Base-by-base conservation (phyloP, 2,329 filamentous ascomycete species). In the Blastomyces gilchristii region DNA sequence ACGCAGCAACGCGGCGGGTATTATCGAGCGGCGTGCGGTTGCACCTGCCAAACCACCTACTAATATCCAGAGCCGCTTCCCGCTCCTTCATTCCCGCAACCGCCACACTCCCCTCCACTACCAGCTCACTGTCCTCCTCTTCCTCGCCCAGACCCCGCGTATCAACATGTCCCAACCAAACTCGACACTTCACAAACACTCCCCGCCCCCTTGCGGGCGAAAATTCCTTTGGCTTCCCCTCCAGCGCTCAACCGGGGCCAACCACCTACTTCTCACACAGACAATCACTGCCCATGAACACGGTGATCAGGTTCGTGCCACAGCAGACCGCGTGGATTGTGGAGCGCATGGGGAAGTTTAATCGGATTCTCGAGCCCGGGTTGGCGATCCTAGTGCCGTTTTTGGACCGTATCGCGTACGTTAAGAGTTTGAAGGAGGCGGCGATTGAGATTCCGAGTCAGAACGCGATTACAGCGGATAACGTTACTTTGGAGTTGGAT, bases 311-410 rank as follows among this genome's bases (percentile, higher is more conserved):
- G 65, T 99, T 97, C 77, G 94, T 99, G 52, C 94, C 94, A n/a
- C 94, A 99, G 78, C 94, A 99, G 81, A 97, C 93, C 70, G 94
- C 94, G 76, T 99, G 94, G 94, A 93, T 99, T 64, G 94, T 99
- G 63, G 94, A 99, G 84, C 92, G 94, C 73, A 99, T 99, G 94
- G 94, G 94, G 71, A 94, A 92, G 78, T 99, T 96, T 80, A 88
- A 90, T 78, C 85, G 92, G 65, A 97, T 99, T 71, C 81, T 99
- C 60, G 85, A 97, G 71, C 94, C 94, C 3, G 94, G 94, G 63
- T 81, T 99, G 66, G 92, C 94, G 28, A 83, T 99, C 66, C 79
- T 99, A 69, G 82, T 94, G 62, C 94, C 94, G 1, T 89, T 97
- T 68, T 80, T 99, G 75, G 94, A 99, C 78, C 88, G 91, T 66